These are phyloP conservation scores for Elaeis guineensis DNA, from an alignment of 176 grass and related monocot genomes.

Conservation along the genomic window DNA sequence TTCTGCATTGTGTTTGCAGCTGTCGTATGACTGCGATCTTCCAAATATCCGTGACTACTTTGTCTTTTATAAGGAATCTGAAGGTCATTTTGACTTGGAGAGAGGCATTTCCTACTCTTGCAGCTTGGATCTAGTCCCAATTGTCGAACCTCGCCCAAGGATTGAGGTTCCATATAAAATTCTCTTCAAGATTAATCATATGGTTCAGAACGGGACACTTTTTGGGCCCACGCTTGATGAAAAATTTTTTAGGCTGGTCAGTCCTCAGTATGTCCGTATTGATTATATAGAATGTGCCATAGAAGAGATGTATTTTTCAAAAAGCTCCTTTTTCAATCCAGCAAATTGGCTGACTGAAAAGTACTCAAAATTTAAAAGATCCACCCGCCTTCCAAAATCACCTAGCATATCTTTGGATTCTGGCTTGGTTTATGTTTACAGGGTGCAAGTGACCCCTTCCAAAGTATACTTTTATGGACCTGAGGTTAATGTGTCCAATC, in stretches of 20 bases:
- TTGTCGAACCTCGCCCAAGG: slow-evolving; percentile 35
- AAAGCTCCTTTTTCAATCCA: slow-evolving; percentile 63
- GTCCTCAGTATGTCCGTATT: slow-evolving; percentile 20
- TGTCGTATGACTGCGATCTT: slow-evolving; percentile 27
- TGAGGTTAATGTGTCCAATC: slow-evolving; percentile 91
- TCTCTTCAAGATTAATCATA: slow-evolving; percentile 76
- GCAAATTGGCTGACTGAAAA: slow-evolving; percentile 43
- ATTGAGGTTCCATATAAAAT: slow-evolving; percentile 55
- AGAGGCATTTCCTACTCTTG: slow-evolving; percentile 47
- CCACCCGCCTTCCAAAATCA: slow-evolving; percentile 5
- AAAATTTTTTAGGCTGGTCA: slow-evolving; percentile 45
- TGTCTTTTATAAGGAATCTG: slow-evolving; percentile 49
- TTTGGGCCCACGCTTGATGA: slow-evolving; percentile 59
- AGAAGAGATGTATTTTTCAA: slow-evolving; percentile 51
- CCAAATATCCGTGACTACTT: slow-evolving; percentile 62
- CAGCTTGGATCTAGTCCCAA: slow-evolving; percentile 36
- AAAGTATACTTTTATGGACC: slow-evolving; percentile 88
- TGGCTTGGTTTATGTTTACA: slow-evolving; percentile 72
- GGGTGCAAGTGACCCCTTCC: slow-evolving; percentile 79
- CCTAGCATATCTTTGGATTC: slow-evolving; percentile 43
- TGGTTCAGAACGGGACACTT: slow-evolving; percentile 87
- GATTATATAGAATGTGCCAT: slow-evolving; percentile 52
- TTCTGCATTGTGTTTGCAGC: slow-evolving; percentile 61
- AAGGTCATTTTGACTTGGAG: slow-evolving; percentile 26
- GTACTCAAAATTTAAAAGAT: slow-evolving; percentile 32